Base-by-base conservation (phyloP, 2,329 filamentous ascomycete species). In the Cylindrodendrum hubeiense region DNA sequence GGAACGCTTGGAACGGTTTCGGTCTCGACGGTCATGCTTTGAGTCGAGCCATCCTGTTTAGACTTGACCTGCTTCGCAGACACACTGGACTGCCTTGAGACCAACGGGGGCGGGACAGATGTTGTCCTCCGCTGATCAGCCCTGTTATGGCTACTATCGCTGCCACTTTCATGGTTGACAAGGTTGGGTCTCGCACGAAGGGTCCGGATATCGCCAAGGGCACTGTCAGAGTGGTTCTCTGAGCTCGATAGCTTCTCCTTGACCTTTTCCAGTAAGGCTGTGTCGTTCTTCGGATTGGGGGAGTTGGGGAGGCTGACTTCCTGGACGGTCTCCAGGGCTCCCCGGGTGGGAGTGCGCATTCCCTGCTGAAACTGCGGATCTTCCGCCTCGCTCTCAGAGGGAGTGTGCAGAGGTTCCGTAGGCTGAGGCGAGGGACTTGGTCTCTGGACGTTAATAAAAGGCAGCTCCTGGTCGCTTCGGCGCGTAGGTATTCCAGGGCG, bases 11-110 rank as follows among this genome's bases (percentile, higher is more conserved):
- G 92, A 39, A 99, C 96, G 1, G 95, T 97, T 80, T 99, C 96
- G 0, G 96, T 98, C 82, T 99, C 96, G 15, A 98, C 95, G 10
- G 94, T 98, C 94, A 99, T 98, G 74, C 93, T 96, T 76, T 92
- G 90, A 62, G 91, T 87, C 37, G 93, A 91, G n/a, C 90, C 90
- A 76, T 97, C 93, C 28, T 88, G 83, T 77, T 95, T 93, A 34
- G 88, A 85, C 76, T 94, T 93, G 60, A 85, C 82, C 60, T 93
- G 86, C 66, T 90, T 91, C 37, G 91, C 87, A 53, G 90, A 89
- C 66, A 86, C 79, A 65, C 87, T 90, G 9, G 93, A 93, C 66
- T 92, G 93, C 83, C 79, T 89, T 75, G 75, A 90, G 76, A 80
- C 90, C 78, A 83, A 82, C 67, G 78, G 83, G 3, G 90, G 84